Base-by-base conservation (phyloP, 495 filamentous ascomycete species). In the Penicillium simplicissimum region DNA sequence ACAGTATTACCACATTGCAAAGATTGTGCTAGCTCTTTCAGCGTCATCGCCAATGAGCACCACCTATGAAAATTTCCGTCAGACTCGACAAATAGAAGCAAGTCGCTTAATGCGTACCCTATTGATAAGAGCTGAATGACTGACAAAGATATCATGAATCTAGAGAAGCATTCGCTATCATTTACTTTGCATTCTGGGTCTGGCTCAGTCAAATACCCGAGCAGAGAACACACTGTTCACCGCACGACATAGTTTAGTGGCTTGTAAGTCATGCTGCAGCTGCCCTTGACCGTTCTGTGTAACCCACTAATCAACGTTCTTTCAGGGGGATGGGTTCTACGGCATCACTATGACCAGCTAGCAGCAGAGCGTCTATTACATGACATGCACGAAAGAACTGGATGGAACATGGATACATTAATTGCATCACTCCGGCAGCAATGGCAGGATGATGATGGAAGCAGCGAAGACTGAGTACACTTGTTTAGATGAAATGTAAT, bases 1-100 rank as follows among this genome's bases (percentile, higher is more conserved):
- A 9, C 72, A 74, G 57, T 74, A 72, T 40, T 74, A 69, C 34
- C 67, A 74, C 34, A 65, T 74, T 31, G 70, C 72, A 4, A 72
- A 71, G 56, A 74, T 74, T 33, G 56, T 72, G 5, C 49, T 72
- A 15, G 66, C 64, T 17, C 55, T 72, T 25, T 64, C 70, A 5
- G 55, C 58, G 52, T 55, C 55, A 14, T 55, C 67, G 1, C 62
- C 14, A 17, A 17, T 61, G 13, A 52, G 53, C n/a, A 61, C 61
- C 9, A 55, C 59, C 17, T 69, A 72, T 60, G 66, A 71, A 17
- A 71, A 42, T 28, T 51, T 74, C 25, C 65, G 57, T 14, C 60
- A 68, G 9, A 71, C 70, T 25, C 61, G 71, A 25, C 35, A 52
- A 45, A 65, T 62, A 17, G 70, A 74, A 58, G 69, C 72, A 49